Conservation (phyloP, 805 yeast species). For the Torulaspora franciscae region DNA sequence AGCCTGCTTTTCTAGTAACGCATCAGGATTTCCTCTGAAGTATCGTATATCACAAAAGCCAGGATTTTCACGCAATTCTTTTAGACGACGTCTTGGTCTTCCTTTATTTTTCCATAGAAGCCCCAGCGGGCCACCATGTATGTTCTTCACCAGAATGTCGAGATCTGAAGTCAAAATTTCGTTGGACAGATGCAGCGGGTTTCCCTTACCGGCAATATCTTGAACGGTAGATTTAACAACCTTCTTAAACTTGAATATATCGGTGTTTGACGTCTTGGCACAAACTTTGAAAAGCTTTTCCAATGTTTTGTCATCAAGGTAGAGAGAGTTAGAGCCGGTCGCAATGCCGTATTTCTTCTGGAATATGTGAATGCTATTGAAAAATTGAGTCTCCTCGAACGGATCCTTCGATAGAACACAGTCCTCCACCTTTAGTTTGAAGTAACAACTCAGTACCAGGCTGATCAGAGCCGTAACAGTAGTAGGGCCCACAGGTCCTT, state of each 20-base stretch:
- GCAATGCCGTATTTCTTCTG: slow-evolving; percentile 61
- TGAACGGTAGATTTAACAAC: slow-evolving; percentile 71
- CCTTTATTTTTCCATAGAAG: slow-evolving; percentile 53
- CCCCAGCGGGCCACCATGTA: slow-evolving; percentile 36
- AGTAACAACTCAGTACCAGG: slow-evolving; percentile 60
- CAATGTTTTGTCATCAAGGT: slow-evolving; percentile 54
- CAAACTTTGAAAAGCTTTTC: slow-evolving; percentile 46
- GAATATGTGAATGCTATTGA: slow-evolving; percentile 63
- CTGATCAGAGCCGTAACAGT: slow-evolving; percentile 80
- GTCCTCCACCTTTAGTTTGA: slow-evolving; percentile 57
- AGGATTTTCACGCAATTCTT: slow-evolving; percentile 8
- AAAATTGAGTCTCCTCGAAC: slow-evolving; percentile 65
- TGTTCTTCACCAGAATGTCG: slow-evolving; percentile 29
- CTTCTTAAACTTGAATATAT: slow-evolving; percentile 50
- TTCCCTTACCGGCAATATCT: slow-evolving; percentile 48
- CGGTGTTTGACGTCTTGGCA: slow-evolving; percentile 41
- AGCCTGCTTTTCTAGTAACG: slow-evolving; percentile 15
- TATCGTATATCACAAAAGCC: slow-evolving; percentile 18
- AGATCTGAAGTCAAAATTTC: slow-evolving; percentile 40
- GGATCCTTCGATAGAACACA: slow-evolving; percentile 74
- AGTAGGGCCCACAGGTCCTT: slow-evolving; percentile 55
- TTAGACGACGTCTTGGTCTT: slow-evolving; percentile 30
- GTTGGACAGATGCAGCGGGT: slow-evolving; percentile 34
- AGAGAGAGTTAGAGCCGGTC: slow-evolving; percentile 40
- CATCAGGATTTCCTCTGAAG: slow-evolving; percentile 26